A percentile compares a stretch with the other conserved stretches of the same genome.
phyloP scores from a whole-genome alignment of 1,284 basidiomycete genomes.

The Taiwanofungus camphoratus region DNA sequence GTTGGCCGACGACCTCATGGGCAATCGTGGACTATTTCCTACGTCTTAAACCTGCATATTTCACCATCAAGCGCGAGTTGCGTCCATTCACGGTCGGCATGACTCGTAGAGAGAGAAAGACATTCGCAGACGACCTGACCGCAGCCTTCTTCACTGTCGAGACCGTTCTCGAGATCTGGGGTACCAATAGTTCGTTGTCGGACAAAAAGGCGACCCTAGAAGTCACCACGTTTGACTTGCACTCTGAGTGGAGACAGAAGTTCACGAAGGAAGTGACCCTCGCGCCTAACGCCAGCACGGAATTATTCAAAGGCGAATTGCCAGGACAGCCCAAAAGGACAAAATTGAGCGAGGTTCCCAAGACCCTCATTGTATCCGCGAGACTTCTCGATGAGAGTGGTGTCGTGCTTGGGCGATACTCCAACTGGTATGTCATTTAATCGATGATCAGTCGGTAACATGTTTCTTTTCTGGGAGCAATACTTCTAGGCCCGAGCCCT shows the following conservation, averaged over 20 bases:
- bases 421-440: constrained; percentile 56
- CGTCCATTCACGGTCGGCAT: constrained; percentile 70
- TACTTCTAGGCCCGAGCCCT: constrained; percentile 75
- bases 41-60: constrained; percentile 56
- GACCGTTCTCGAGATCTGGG: constrained; percentile 74
- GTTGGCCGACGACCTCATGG: constrained; percentile 69
- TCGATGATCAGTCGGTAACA: neutral
- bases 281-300: constrained; percentile 74
- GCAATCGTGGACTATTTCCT: constrained; percentile 65
- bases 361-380: constrained; percentile 70
- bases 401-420: constrained; percentile 66
- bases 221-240: constrained; percentile 65
- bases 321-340: constrained; percentile 67
- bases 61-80: constrained; percentile 48
- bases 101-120: constrained; percentile 68
- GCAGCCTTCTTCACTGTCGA: constrained; percentile 65
- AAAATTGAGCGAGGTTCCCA: constrained; percentile 58
- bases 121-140: constrained; percentile 49
- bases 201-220: constrained; percentile 57
- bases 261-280: constrained; percentile 51
- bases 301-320: constrained; percentile 66
- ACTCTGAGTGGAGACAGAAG: constrained; percentile 51
- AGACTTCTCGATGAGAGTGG: constrained; percentile 56
- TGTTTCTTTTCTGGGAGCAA: neutral
- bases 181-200: constrained; percentile 66